A percentile compares a stretch with the other conserved stretches of the same genome.
phyloP scores from a whole-genome alignment of 768 basidiomycete genomes.

The Pisolithus marmoratus region DNA sequence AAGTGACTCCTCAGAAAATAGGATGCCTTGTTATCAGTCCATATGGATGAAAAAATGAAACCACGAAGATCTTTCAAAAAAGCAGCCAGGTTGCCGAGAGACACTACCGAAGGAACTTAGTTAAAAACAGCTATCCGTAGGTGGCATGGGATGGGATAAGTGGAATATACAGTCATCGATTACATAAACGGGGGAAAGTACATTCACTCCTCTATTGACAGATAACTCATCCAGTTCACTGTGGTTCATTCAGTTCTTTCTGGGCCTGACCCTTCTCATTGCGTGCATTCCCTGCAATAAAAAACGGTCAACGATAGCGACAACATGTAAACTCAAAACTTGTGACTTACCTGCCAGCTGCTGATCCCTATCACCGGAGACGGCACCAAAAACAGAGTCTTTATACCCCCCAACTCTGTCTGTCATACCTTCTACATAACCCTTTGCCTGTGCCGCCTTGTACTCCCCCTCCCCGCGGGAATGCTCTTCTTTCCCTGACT shows the following conservation, averaged over 20 bases:
- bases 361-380: constrained; percentile 52
- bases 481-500: constrained; percentile 47
- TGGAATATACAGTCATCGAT: too few relatives aligned
- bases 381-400: constrained; percentile 48
- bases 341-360: constrained; percentile 38
- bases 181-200: too few relatives aligned
- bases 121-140: too few relatives aligned
- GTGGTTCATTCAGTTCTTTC: constrained; percentile 46
- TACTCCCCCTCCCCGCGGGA: constrained; percentile 41
- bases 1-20: too few relatives aligned
- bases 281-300: constrained; percentile 40
- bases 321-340: accelerated
- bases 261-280: constrained; percentile 52
- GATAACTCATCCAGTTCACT: not conserved
- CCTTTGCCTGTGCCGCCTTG: constrained; percentile 43
- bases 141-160: too few relatives aligned
- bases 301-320: not conserved
- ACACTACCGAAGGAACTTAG: too few relatives aligned
- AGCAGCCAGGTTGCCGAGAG: too few relatives aligned
- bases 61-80: too few relatives aligned
- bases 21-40: too few relatives aligned
- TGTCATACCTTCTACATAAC: constrained; percentile 42
- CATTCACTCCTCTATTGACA: too few relatives aligned
- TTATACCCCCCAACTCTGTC: constrained; percentile 47
- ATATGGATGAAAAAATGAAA: too few relatives aligned